These are phyloP conservation scores for Penicillium hesseltinei DNA, from an alignment of 2,329 filamentous ascomycete genomes.

Conservation along the genomic window DNA sequence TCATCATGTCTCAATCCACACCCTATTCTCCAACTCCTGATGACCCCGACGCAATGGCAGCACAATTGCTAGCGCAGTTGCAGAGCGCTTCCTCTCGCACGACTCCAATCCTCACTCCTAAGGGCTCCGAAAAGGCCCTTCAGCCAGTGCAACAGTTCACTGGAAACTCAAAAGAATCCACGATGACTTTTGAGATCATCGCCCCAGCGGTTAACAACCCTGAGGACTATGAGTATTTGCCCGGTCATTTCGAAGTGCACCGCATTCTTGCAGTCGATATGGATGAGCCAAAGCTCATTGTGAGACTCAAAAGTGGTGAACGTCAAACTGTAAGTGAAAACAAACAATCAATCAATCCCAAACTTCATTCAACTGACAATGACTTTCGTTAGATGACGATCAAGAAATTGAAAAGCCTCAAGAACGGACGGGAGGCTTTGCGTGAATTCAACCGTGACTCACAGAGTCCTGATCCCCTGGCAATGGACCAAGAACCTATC, in stretches of 20 bases:
- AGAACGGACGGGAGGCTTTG: constrained; percentile 26
- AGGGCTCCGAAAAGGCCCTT: background rate
- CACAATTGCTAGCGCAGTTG: constrained; percentile 10
- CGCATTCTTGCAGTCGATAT: constrained; percentile 32
- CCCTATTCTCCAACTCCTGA: background rate
- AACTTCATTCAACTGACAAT: constrained; percentile 10
- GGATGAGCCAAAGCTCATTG: constrained; percentile 28
- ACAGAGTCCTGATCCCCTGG: constrained; percentile 9
- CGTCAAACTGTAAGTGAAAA: constrained; percentile 32
- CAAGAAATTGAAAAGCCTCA: constrained; percentile 26
- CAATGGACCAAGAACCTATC: background rate
- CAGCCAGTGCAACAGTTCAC: background rate
- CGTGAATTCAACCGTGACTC: constrained; percentile 16
- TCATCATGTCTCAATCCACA: constrained; percentile 3
- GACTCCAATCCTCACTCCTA: background rate
- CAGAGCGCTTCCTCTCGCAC: background rate
- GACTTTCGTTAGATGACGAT: constrained; percentile 26
- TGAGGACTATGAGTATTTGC: constrained; percentile 40
- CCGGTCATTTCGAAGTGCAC: constrained; percentile 38
- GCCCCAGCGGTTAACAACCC: constrained; percentile 32
- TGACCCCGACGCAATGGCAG: constrained; percentile 9
- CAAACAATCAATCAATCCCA: constrained; percentile 3
- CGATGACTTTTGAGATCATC: constrained; percentile 25
- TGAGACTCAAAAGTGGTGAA: constrained; percentile 40
- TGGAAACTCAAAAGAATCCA: background rate